phyloP scores from a whole-genome alignment of 2,329 filamentous ascomycete genomes.

The Trichoderma arundinaceum region DNA sequence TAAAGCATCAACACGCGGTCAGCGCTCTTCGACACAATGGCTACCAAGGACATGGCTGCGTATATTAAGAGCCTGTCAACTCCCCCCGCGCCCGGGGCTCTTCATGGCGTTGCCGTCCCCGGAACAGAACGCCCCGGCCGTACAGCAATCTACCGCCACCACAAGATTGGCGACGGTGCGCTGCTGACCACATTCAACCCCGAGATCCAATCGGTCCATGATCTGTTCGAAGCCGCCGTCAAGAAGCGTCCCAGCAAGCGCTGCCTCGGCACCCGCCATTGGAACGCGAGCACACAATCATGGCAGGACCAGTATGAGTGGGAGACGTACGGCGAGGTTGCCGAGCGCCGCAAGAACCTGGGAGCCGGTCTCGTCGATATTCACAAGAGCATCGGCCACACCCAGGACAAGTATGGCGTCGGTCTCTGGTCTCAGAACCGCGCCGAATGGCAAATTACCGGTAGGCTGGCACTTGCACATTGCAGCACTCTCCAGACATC shows the following conservation, averaged over 20 bases:
- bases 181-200: slow-evolving; percentile 76
- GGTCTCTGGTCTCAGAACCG: slow-evolving; percentile 88
- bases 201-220: slow-evolving; percentile 72
- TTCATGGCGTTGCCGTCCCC: slow-evolving; percentile 79
- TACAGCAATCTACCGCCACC: slow-evolving; percentile 81
- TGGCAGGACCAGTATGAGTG: slow-evolving; percentile 79
- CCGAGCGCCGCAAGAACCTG: slow-evolving; percentile 78
- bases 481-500: neutral
- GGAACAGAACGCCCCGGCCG: slow-evolving; percentile 76
- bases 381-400: slow-evolving; percentile 72
- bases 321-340: slow-evolving; percentile 82
- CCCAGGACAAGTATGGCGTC: slow-evolving; percentile 68
- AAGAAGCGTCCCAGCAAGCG: slow-evolving; percentile 67
- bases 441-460: slow-evolving; percentile 84
- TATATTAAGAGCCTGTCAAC: slow-evolving; percentile 60
- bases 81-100: slow-evolving; percentile 73
- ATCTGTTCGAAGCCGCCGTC: slow-evolving; percentile 75
- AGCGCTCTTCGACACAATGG: slow-evolving; percentile 38
- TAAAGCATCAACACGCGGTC: slow-evolving; percentile 17
- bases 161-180: slow-evolving; percentile 72
- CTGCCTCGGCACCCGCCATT: slow-evolving; percentile 82
- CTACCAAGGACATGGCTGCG: slow-evolving; percentile 45
- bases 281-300: slow-evolving; percentile 73
- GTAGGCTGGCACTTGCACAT: slow-evolving; percentile 48
- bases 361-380: slow-evolving; percentile 85